These are phyloP conservation scores for Phytophthora hybrid DNA, from an alignment of 352 stramenopile species.

Conservation along the genomic window DNA sequence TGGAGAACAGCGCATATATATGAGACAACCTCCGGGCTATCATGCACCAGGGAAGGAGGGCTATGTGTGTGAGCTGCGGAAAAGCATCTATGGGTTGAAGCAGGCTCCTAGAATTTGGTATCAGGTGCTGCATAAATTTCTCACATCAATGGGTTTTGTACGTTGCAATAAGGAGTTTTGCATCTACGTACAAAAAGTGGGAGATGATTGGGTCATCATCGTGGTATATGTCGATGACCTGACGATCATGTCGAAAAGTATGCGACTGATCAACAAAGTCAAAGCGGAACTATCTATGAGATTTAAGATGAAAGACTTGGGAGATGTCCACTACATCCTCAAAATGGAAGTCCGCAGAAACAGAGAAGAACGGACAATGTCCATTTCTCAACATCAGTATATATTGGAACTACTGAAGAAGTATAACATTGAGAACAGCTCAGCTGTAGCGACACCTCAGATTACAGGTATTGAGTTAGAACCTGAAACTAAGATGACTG, in stretches of 20 bases:
- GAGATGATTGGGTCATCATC: constrained; percentile 16
- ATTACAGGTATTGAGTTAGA: too few species aligned
- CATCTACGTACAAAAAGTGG: constrained; percentile 29
- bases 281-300: constrained; percentile 30
- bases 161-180: constrained; percentile 26
- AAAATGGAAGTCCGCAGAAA: constrained; percentile 18
- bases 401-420: constrained; percentile 9
- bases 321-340: constrained; percentile 15
- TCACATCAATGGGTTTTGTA: constrained; percentile 22
- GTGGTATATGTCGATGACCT: constrained; percentile 29
- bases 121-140: constrained; percentile 21
- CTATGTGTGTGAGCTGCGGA: too few species aligned
- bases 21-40: too few species aligned
- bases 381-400: not conserved
- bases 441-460: constrained; percentile 3
- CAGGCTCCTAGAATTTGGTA: constrained; percentile 24
- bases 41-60: too few species aligned
- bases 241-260: constrained; percentile 12
- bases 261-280: constrained; percentile 22
- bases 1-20: too few species aligned
- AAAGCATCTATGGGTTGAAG: constrained; percentile 8
- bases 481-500: too few species aligned
- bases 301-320: constrained; percentile 42
- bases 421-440: constrained; percentile 19
- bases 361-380: constrained; percentile 5